Base-by-base conservation (phyloP, 1,284 basidiomycete species). In the Marasmius oreades region DNA sequence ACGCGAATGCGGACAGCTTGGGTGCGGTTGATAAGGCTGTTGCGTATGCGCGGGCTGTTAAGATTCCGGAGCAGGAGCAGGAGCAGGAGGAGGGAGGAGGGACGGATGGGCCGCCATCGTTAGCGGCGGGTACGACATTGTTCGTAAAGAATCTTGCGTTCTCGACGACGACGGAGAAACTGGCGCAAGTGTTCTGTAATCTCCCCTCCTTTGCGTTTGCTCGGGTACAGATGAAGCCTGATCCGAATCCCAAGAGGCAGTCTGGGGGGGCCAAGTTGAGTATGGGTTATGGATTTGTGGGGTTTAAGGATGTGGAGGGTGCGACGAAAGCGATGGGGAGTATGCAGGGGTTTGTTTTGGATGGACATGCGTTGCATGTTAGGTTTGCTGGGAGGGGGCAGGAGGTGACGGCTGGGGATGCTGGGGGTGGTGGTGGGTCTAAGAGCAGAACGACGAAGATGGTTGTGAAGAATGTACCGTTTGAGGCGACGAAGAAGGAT, bases 201-300 rank as follows among this genome's bases (percentile, higher is more conserved):
- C 76, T 98, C 0, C 85, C 90, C 3, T 89, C 85, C 5, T 98
- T 94, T 70, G 78, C 83, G 0, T 98, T 97, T 67, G 92, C 94
- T 5, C 87, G 93, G 4, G 83, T 98, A 8, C 93, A 98, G 73
- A 96, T 86, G 50, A 98, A 97, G 68, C 84, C 89, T 0, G 92
- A 96, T 70, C 88, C 92, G 0, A 93, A 91, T n/a, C n/a, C n/a
- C n/a, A n/a, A n/a, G n/a, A n/a, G n/a, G 64, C 77, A 81, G 6
- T 79, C 84, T 0, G 75, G 69, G 28, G 75, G 75, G 16, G n/a
- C n/a, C n/a, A 76, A 81, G 44, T 73, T 96, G 42, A 93, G 91
- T 66, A 95, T 97, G 94, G 95, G 95, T 0, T 98, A 95, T 69
- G 96, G 95, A 0, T 99, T 99, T 67, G 84, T 97, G 33, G 96